phyloP scores from a whole-genome alignment of 768 basidiomycete species.

The Nevesoporus exiguus region DNA sequence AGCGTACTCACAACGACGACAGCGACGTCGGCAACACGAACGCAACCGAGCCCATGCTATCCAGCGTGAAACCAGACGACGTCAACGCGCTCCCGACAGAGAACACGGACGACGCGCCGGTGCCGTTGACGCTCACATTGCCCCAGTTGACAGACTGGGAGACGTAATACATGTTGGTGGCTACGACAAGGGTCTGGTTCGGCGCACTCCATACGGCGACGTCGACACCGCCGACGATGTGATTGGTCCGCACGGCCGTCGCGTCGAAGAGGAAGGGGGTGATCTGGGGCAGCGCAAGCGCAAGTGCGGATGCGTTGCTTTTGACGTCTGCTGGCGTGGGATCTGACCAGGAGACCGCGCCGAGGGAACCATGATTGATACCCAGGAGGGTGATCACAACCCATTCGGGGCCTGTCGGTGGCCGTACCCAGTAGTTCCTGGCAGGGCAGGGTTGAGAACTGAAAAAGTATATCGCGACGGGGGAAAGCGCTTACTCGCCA shows the following conservation, averaged over 20 bases:
- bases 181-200: slow-evolving; percentile 45
- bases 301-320: slow-evolving; percentile 47
- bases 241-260: slow-evolving; percentile 38
- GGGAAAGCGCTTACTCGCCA: slow-evolving; percentile 28
- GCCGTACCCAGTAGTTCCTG: slow-evolving; percentile 55
- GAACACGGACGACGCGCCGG: slow-evolving; percentile 2
- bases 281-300: slow-evolving; percentile 43
- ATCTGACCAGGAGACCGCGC: slow-evolving; percentile 49
- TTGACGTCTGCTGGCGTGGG: slow-evolving; percentile 54
- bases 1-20: slow-evolving; percentile 14
- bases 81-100: slow-evolving; percentile 11
- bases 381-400: slow-evolving; percentile 60
- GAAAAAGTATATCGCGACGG: neutral
- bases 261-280: slow-evolving; percentile 47
- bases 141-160: slow-evolving; percentile 32
- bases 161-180: slow-evolving; percentile 47
- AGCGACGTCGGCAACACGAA: slow-evolving; percentile 10
- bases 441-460: neutral
- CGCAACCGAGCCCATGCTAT: slow-evolving; percentile 19
- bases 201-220: slow-evolving; percentile 49
- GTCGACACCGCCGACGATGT: slow-evolving; percentile 42
- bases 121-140: slow-evolving; percentile 23
- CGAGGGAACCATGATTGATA: slow-evolving; percentile 67
- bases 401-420: slow-evolving; percentile 66
- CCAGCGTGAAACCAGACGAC: slow-evolving; percentile 17